A percentile compares a stretch with the other conserved stretches of the same genome.
phyloP scores from a whole-genome alignment of 1,139 yeast species.

The Candida pseudoviswanathii region DNA sequence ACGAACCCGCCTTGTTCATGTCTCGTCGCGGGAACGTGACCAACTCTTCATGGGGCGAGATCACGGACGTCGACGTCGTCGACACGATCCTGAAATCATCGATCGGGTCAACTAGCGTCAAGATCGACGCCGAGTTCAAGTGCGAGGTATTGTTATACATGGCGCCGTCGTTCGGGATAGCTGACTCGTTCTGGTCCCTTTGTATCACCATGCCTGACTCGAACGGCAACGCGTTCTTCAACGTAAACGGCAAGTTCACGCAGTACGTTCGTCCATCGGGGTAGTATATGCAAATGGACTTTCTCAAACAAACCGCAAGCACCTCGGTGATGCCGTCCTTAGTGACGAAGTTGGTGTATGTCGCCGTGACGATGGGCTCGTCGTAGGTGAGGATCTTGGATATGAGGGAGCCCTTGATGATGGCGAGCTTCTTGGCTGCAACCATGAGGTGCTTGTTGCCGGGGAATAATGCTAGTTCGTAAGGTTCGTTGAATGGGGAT shows the following conservation, averaged over 20 bases:
- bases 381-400: constrained; percentile 52
- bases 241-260: constrained; percentile 64
- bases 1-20: constrained; percentile 32
- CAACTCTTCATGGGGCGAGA: constrained; percentile 60
- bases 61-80: constrained; percentile 69
- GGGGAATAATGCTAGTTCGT: constrained; percentile 26
- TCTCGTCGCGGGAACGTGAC: constrained; percentile 49
- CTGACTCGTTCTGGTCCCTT: constrained; percentile 17
- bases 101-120: constrained; percentile 69
- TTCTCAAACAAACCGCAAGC: constrained; percentile 52
- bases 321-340: constrained; percentile 9
- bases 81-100: constrained; percentile 68
- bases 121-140: constrained; percentile 45
- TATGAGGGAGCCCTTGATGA: constrained; percentile 16
- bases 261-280: constrained; percentile 58
- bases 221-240: constrained; percentile 58
- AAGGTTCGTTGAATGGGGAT: constrained; percentile 16
- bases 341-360: constrained; percentile 44
- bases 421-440: constrained; percentile 23
- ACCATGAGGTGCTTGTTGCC: constrained; percentile 33
- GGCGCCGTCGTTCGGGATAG: constrained; percentile 12
- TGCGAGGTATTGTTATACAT: constrained; percentile 21
- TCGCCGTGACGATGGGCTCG: constrained; percentile 49
- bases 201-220: constrained; percentile 68
- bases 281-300: constrained; percentile 58